phyloP scores from a whole-genome alignment of 345 rosid species.

The Gossypium longicalyx region DNA sequence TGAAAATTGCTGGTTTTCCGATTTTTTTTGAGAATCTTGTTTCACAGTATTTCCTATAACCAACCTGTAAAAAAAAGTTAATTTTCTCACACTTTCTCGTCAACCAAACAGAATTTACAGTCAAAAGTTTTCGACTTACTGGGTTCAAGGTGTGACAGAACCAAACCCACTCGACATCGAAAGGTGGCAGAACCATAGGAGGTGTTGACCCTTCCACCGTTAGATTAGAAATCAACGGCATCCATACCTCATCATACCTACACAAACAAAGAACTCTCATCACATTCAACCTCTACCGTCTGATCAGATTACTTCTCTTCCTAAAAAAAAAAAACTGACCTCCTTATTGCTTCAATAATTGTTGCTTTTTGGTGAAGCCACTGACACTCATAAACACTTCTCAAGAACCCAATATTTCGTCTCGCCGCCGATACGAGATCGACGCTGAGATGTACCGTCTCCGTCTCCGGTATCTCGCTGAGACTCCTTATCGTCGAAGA shows the following conservation, averaged over 20 bases:
- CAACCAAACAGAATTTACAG: conserved; percentile 25
- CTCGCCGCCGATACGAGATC: conserved; percentile 76
- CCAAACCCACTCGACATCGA: conserved; percentile 98
- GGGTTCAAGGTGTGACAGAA: conserved; percentile 87
- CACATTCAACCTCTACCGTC: conserved; percentile 1
- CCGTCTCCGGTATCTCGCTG: conserved; percentile 57
- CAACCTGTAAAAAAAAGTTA: conserved; percentile 34
- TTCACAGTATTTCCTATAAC: conserved; percentile 65
- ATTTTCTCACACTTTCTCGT: conserved; percentile 20
- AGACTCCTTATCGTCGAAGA: conserved; percentile 34
- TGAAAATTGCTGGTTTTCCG: conserved; percentile 69
- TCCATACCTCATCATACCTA: conserved; percentile 92
- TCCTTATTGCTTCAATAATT: conserved; percentile 62
- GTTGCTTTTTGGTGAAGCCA: conserved; percentile 65
- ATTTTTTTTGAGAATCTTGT: conserved; percentile 69
- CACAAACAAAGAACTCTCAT: not conserved
- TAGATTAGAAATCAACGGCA: conserved; percentile 85
- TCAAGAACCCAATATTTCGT: conserved; percentile 53
- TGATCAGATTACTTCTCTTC: conserved; percentile 8
- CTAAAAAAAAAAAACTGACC: conserved; percentile 32
- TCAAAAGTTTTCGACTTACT: conserved; percentile 48
- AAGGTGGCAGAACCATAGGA: conserved; percentile 74
- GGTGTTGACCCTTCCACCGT: conserved; percentile 53
- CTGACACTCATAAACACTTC: conserved; percentile 46
- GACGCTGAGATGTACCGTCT: conserved; percentile 40